Conservation (phyloP, 192 early-diverging fungal genomes). For the Glomus cerebriforme region DNA sequence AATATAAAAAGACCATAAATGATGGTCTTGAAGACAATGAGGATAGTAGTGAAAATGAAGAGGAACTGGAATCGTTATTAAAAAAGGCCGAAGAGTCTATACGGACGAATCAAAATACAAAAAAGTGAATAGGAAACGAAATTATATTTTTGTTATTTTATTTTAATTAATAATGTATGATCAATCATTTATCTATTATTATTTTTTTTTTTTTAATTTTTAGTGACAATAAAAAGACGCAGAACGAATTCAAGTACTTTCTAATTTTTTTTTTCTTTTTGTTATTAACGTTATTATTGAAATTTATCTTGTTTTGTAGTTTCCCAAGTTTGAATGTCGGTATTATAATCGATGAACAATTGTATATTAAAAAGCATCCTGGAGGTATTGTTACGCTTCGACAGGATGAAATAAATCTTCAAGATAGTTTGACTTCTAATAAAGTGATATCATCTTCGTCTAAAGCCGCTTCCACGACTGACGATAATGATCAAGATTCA, state of each 20-base stretch:
- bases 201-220: not conserved
- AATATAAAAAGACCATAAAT: constrained; percentile 24
- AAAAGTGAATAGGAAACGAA: not conserved
- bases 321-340: not conserved
- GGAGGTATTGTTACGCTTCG: not conserved
- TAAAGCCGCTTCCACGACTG: too few relatives aligned
- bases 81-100: not conserved
- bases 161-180: not conserved
- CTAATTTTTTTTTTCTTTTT: not conserved
- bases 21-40: not conserved
- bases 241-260: not conserved
- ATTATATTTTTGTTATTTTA: not conserved
- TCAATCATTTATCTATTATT: not conserved
- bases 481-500: not conserved
- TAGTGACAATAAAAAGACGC: not conserved
- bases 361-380: not conserved
- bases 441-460: not conserved
- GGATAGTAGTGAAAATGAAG: not conserved
- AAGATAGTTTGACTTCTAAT: not conserved
- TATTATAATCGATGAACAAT: not conserved
- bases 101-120: not conserved
- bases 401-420: not conserved
- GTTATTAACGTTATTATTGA: not conserved
- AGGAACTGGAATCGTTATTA: not conserved
- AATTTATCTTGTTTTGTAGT: not conserved